Evolutionary conservation across 1,284 basidiomycete genomes (phyloP).

Genomic region (Apiotrichum veenhuisii): DNA sequence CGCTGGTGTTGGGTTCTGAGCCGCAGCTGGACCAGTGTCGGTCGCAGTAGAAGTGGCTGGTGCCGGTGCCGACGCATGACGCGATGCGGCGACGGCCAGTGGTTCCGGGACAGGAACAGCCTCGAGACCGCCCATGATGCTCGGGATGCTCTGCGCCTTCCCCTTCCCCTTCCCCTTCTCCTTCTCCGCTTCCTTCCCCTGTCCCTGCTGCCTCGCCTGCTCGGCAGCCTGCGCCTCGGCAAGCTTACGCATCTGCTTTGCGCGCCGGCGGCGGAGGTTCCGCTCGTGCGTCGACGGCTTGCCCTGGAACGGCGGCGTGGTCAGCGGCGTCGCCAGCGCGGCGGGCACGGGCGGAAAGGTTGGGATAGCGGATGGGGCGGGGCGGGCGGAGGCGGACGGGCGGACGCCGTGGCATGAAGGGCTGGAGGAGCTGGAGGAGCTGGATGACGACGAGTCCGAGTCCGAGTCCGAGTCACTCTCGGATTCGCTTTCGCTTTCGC

Average conservation of each 20-base stretch:
- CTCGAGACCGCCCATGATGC: too few species aligned
- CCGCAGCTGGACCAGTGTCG: too few species aligned
- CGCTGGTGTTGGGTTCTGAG: too few species aligned
- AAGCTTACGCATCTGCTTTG: conserved; percentile 25
- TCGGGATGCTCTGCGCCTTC: too few species aligned
- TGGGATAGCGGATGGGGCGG: not conserved
- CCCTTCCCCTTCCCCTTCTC: too few species aligned
- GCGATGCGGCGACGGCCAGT: too few species aligned
- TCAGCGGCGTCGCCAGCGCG: conserved; percentile 5
- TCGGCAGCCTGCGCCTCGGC: conserved; percentile 1
- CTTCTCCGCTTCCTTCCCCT: too few species aligned
- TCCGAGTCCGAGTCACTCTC: conserved; percentile 1
- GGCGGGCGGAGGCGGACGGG: too few species aligned
- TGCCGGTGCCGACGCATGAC: too few species aligned
- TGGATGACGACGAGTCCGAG: conserved; percentile 11
- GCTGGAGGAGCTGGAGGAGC: conserved; percentile 10
- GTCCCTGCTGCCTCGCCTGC: too few species aligned
- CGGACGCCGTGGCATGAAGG: not conserved
- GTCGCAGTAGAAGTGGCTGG: too few species aligned
- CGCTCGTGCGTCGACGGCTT: conserved; percentile 39
- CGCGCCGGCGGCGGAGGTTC: conserved; percentile 33
- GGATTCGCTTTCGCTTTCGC: conserved; percentile 1
- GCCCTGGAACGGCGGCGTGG: conserved; percentile 41
- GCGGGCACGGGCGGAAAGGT: conserved; percentile 6
- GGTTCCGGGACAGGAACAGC: too few species aligned